Evolutionary conservation across 768 basidiomycete genomes (phyloP), one percentile per base, ranked within the genome.

Genomic region (Suillus decipiens): DNA sequence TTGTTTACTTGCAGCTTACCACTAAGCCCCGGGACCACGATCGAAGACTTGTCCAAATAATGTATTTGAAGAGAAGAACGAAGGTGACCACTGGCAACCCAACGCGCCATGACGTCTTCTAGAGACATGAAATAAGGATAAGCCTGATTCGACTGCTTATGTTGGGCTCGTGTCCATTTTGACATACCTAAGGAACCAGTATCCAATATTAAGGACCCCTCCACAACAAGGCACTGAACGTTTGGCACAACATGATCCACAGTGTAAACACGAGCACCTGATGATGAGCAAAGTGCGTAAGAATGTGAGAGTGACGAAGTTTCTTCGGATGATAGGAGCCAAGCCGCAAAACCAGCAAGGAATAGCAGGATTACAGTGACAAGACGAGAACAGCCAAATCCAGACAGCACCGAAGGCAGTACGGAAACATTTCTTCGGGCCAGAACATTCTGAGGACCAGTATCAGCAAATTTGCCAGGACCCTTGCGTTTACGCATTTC

Each of bases 21-120:
- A 71, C 82, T 88, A 61, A 93, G 71, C 1, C 91, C 91, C 14
- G 91, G 92, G 51, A 92, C 82, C 50, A 91, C 74, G 60, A 89
- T 84, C 48, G 89, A 82, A 15, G 83, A 86, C 45, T 79, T 70
- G 55, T 80, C 75, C 63, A 88, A 79, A 74, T 80, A 84, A 57
- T 80, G 84, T 61, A 86, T 74, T 60, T 73, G 68, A 48, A 82
- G 65, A 69, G 69, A 68, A 66, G 69, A 63, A 61, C 65, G 60
- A 47, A 55, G 64, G 45, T 69, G 71, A 64, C 65, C 67, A 61
- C 65, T 62, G 67, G 70, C 63, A 36, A 69, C 53, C 82, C 81
- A 84, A 55, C 76, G 78, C 61, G 71, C 68, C 37, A 72, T 76
- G 60, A 86, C 69, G 55, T 82, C 75, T 63, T 75, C 84, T 85